A percentile compares a stretch with the other conserved stretches of the same genome.
Evolutionary conservation across 106 monocot species (phyloP).

Genomic region (Gastrodia elata): DNA sequence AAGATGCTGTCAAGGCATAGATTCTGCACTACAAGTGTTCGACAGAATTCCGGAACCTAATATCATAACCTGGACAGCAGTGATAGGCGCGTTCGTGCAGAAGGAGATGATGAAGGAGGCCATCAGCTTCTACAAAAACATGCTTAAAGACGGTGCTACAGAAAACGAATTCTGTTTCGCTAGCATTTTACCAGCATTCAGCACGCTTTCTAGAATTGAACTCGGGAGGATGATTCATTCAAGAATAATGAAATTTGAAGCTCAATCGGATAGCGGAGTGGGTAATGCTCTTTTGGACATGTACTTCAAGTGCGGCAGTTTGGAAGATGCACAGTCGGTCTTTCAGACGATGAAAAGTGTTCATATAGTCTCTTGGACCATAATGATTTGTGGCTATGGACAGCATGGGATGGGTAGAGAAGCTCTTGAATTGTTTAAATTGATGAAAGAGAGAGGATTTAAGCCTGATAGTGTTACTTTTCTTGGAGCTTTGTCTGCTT

Average conservation of each 20-base stretch:
- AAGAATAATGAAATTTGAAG: constrained; percentile 31
- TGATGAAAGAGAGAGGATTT: constrained; percentile 29
- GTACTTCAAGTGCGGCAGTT: constrained; percentile 75
- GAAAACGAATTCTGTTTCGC: constrained; percentile 66
- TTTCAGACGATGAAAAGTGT: constrained; percentile 29
- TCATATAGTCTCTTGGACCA: constrained; percentile 56
- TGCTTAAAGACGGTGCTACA: constrained; percentile 26
- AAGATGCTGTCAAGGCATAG: constrained; percentile 30
- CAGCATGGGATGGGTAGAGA: constrained; percentile 54
- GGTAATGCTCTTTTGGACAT: constrained; percentile 67
- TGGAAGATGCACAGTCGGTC: constrained; percentile 35
- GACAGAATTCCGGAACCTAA: constrained; percentile 31
- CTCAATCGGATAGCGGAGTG: constrained; percentile 29
- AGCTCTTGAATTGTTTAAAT: constrained; percentile 33
- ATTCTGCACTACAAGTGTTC: constrained; percentile 28
- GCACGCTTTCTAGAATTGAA: constrained; percentile 25
- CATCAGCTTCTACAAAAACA: constrained; percentile 27
- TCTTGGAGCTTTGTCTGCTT: constrained; percentile 45
- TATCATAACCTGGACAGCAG: constrained; percentile 65
- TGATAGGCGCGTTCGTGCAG: constrained; percentile 37
- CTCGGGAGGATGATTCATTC: constrained; percentile 48
- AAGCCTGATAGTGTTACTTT: constrained; percentile 44
- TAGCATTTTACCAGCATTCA: constrained; percentile 36
- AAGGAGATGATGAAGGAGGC: constrained; percentile 32
- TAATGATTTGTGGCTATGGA: constrained; percentile 45